Base-by-base conservation (phyloP, 2,329 filamentous ascomycete species). In the Trichoderma oligosporum region DNA sequence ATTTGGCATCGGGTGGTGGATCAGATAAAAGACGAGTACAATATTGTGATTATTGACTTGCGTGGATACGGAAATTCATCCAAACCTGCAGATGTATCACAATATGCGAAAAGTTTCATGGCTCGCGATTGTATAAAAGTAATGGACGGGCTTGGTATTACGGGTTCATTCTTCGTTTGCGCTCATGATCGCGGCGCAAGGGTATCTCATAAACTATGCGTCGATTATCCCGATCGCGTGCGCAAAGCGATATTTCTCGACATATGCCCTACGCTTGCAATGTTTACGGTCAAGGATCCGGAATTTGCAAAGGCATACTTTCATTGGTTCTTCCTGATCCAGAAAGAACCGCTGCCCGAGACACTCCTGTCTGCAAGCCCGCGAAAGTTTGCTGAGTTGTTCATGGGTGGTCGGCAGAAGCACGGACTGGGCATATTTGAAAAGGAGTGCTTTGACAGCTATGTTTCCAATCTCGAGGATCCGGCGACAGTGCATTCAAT, bases 291-390 rank as follows among this genome's bases (percentile, higher is more conserved):
- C n/a, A 74, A 74, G 3, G 62, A 74, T 53, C 62, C 72, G 4
- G 66, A 67, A 0, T 77, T 81, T 60, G 77, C 79, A 0, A 71
- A 70, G 27, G 72, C 74, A 0, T 83, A 82, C 66, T 83, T 78
- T 63, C 81, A 84, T 67, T 84, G 82, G 81, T 82, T 82, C 54
- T 78, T 83, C 60, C 71, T 84, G 22, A 79, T 82, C 4, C 82
- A 84, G 62, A 66, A 69, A 0, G 68, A 69, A 8, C 77, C 81
- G 0, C 72, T 83, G 6, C 81, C 78, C 0, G 80, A 83, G 62
- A 74, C 71, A 39, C 68, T 81, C 46, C 76, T 77, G 60, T 68
- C 68, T 0, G 66, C 64, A 0, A 65, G 70, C 27, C 73, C 76
- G 2, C 63, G 70, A 6, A 66, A 69, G 25, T 74, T 80, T 18